Evolutionary conservation across 495 filamentous ascomycete genomes (phyloP).

Genomic region (Schizothecium vesticola): DNA sequence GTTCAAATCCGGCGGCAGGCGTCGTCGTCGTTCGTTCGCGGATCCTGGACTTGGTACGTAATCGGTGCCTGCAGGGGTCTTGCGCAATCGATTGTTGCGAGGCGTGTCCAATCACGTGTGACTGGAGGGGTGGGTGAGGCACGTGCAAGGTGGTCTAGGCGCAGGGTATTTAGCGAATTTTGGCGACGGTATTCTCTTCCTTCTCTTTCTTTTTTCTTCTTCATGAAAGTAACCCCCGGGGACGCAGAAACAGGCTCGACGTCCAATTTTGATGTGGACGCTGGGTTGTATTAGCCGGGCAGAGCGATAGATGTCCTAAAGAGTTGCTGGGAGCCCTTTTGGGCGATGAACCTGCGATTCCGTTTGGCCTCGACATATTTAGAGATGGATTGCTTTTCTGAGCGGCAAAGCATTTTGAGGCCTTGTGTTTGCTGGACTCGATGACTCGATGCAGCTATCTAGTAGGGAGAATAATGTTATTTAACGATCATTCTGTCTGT

Average conservation of each 20-base stretch:
- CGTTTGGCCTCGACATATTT: slow-evolving; percentile 50
- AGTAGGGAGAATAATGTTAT: not conserved
- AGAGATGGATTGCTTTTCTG: too few species aligned
- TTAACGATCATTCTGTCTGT: not conserved
- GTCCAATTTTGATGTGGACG: slow-evolving; percentile 29
- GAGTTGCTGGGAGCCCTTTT: slow-evolving; percentile 43
- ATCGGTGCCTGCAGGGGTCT: not conserved
- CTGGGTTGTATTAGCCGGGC: slow-evolving; percentile 47
- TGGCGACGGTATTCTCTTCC: not conserved
- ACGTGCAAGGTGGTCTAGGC: not conserved
- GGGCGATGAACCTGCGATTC: slow-evolving; percentile 41
- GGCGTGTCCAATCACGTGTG: not conserved
- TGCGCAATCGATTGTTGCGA: not conserved
- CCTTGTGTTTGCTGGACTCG: not conserved
- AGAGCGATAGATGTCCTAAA: slow-evolving; percentile 42
- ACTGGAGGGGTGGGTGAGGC: not conserved
- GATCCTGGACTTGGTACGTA: not conserved
- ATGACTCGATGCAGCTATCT: not conserved
- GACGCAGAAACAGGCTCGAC: slow-evolving; percentile 41
- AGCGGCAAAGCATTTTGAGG: not conserved
- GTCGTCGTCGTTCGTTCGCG: not conserved
- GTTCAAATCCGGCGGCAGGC: not conserved
- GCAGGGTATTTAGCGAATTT: slow-evolving; percentile 1
- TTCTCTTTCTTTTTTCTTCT: slow-evolving; percentile 27
- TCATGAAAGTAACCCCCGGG: slow-evolving; percentile 43